Base-by-base conservation (phyloP, 768 basidiomycete genomes). In the Leccinellum rugosiceps region DNA sequence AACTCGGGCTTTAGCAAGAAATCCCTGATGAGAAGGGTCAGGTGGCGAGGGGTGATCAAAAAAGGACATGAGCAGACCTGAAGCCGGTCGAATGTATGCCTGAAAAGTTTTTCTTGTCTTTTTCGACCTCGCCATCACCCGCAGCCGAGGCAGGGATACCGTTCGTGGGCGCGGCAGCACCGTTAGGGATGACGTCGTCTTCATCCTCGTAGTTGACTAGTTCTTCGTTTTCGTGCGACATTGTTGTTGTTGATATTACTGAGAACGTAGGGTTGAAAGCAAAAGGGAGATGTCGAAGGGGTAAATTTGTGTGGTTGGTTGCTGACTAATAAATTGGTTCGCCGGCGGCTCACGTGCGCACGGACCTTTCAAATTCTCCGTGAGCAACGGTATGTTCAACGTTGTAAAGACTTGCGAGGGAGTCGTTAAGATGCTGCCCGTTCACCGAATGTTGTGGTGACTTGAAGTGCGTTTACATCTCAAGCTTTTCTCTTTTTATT, bases 11-110 rank as follows among this genome's bases (percentile, higher is more conserved):
- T 99, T 75, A 98, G 79, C 72, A 99, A 79, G 80, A 99, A 99
- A 74, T 99, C 97, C 74, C 94, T 97, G 54, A 25, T 23, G 56
- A 61, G 50, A 53, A 44, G 31, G 11, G 57, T 70, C 17, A 68
- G 55, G n/a, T 6, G 11, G 3, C 3, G 14, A 26, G 2, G 26
- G 15, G 4, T 5, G 3, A 30, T 11, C n/a, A 31, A 41, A 48
- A 65, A 66, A 66, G 59, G 52, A 4, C 14, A 46, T 3, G 6
- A 46, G 71, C 84, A 56, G 56, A 95, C 95, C 97, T 85, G 78
- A 99, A 99, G 57, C 97, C 97, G 61, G 97, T 99, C n/a, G 95
- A 95, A 80, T 99, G 97, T 68, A 99, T 98, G 30, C 97, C 97
- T 59, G 97, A 96, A 70, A 96, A 98, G 74, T 96, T 97, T 84